A percentile compares a stretch with the other conserved stretches of the same genome.
These are phyloP conservation scores for Sarocladiaceae sp. DNA, from an alignment of 2,329 filamentous ascomycete genomes.

Conservation along the genomic window DNA sequence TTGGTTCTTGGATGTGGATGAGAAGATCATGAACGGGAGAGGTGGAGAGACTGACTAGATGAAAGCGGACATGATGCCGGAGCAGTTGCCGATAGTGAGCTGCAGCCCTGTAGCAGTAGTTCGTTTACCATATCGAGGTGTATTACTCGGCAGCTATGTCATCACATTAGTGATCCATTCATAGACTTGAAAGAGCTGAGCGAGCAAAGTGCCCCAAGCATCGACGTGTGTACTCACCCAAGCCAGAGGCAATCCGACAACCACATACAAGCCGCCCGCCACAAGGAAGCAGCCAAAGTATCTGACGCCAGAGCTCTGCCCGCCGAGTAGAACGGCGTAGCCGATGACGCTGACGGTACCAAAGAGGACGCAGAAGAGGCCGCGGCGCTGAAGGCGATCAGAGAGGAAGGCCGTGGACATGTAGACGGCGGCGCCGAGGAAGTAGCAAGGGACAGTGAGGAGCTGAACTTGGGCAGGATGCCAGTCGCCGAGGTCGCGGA, in stretches of 20 bases:
- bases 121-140: constrained; percentile 69
- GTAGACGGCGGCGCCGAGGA: constrained; percentile 63
- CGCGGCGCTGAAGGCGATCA: constrained; percentile 60
- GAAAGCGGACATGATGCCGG: constrained; percentile 69
- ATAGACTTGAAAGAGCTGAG: too few species aligned
- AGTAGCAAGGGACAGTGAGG: constrained; percentile 73
- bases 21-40: not conserved
- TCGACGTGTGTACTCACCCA: constrained; percentile 47
- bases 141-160: constrained; percentile 53
- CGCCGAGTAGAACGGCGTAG: constrained; percentile 61
- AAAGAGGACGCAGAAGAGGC: constrained; percentile 57
- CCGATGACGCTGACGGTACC: constrained; percentile 58
- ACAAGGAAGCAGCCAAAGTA: constrained; percentile 75
- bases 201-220: not conserved
- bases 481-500: constrained; percentile 60
- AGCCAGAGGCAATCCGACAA: constrained; percentile 49
- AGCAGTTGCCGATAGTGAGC: constrained; percentile 62
- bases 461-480: constrained; percentile 62
- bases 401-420: constrained; percentile 60
- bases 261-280: constrained; percentile 62
- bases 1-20: not conserved
- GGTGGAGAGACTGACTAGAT: constrained; percentile 36
- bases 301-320: constrained; percentile 54
- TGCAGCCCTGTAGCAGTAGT: constrained; percentile 67
- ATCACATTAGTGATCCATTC: not conserved